Evolutionary conservation across 1,284 basidiomycete genomes (phyloP), one percentile per base, ranked within the genome.

Genomic region (Ganoderma sp.): DNA sequence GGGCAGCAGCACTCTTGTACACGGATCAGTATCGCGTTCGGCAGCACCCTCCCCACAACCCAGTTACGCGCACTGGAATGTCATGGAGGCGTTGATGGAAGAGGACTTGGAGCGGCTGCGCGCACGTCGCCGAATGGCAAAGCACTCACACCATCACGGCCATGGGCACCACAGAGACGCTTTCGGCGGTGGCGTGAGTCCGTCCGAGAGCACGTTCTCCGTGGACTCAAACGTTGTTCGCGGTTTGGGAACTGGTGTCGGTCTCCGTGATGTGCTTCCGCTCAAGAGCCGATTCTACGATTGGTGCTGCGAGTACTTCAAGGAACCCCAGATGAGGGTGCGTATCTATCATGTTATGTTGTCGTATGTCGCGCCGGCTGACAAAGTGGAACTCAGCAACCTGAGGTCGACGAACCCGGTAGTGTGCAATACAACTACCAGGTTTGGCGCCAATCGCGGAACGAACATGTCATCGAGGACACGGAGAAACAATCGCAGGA

Each of bases 291-390:
- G 89, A 2, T 97, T 96, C 79, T 99, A 94, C 78, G 96, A 98
- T 76, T 99, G 96, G 95, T 96, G 95, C 69, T 90, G 91, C 75
- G 97, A 99, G 78, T 99, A 99, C 79, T 99, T 98, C 83, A 96
- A 94, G 71, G 97, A 99, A 80, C 96, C 97, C 4, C 97, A 98
- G 80, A 98, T 98, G 96, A 91, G 95, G 83, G 94, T 96, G 75
- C 75, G 90, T 81, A 9, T 4, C 45, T 54, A 63, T 25, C 45
- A 25, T 58, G 48, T 71, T 43, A 22, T 56, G 45, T 70, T 43
- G 17, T 32, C 66, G 50, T 60, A 56, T 67, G 56, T 69, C 60
- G 65, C 62, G 19, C 64, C 7, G 42, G 48, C 65, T 69, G 25
- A 69, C 37, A 34, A 48, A 25, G 64, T 42, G 54, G 65, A 34